A percentile compares a stretch with the other conserved stretches of the same genome.
Conservation (phyloP, 495 filamentous ascomycete genomes). For the Aspergillus haitiensis region DNA sequence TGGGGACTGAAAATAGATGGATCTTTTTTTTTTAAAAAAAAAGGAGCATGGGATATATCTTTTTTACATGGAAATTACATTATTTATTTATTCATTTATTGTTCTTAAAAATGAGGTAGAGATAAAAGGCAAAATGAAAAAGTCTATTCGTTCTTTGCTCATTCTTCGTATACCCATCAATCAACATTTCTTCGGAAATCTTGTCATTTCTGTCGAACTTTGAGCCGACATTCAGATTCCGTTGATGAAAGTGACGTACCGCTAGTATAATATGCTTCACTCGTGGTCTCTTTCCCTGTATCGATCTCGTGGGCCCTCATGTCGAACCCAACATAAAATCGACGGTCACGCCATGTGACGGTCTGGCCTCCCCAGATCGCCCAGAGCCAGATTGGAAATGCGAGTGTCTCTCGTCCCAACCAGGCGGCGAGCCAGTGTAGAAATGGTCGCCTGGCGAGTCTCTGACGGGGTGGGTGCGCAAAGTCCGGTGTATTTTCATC, state of each 20-base stretch:
- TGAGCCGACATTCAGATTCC: slow-evolving; percentile 10
- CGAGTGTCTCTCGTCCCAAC: slow-evolving; percentile 79
- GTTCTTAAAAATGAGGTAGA: slow-evolving; percentile 12
- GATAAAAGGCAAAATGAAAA: too few relatives aligned
- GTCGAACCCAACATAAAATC: slow-evolving; percentile 77
- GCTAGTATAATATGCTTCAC: slow-evolving; percentile 23
- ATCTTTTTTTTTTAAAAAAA: too few relatives aligned
- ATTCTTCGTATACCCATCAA: neutral
- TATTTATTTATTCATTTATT: slow-evolving; percentile 14
- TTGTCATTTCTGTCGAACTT: slow-evolving; percentile 33
- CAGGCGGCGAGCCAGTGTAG: slow-evolving; percentile 76
- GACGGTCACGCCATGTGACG: slow-evolving; percentile 81
- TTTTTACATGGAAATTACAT: slow-evolving; percentile 13
- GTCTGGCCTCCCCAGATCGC: slow-evolving; percentile 80
- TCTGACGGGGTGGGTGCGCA: slow-evolving; percentile 45
- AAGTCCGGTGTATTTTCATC: slow-evolving; percentile 75
- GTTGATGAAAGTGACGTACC: slow-evolving; percentile 1
- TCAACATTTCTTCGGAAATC: neutral
- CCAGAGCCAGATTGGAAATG: slow-evolving; percentile 83
- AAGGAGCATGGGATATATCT: neutral
- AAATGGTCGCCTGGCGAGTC: slow-evolving; percentile 53
- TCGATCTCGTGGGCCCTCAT: slow-evolving; percentile 69
- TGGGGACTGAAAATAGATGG: too few relatives aligned
- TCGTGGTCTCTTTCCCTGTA: slow-evolving; percentile 7
- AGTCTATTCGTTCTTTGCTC: neutral